Evolutionary conservation across 202 grass and related monocot genomes (phyloP).

Genomic region (Brachypodium distachyon): DNA sequence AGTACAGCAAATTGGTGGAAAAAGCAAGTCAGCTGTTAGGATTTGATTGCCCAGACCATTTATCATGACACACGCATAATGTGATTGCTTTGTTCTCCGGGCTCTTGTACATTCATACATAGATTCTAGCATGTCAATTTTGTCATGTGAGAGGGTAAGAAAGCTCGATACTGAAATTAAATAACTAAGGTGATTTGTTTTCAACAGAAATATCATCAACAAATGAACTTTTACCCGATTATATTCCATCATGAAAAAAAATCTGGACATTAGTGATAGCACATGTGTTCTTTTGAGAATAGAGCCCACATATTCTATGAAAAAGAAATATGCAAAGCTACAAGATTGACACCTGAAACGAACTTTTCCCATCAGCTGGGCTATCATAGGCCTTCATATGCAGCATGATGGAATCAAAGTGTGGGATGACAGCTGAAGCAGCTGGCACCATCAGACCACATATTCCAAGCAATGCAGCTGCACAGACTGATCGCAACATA

Average conservation of each 20-base stretch:
- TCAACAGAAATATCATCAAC: too few species aligned
- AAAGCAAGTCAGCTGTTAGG: neutral
- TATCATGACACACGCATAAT: neutral
- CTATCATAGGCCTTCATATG: constrained; percentile 98
- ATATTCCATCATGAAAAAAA: neutral
- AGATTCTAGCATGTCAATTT: neutral
- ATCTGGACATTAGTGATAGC: neutral
- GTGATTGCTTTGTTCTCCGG: neutral
- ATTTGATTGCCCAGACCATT: neutral
- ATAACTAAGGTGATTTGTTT: too few species aligned
- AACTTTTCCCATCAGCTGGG: constrained; percentile 93
- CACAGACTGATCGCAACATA: constrained; percentile 89
- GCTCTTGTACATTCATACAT: neutral
- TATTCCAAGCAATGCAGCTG: constrained; percentile 82
- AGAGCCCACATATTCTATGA: neutral
- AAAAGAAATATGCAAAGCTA: constrained; percentile 2
- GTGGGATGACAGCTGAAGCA: constrained; percentile 63
- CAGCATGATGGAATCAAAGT: constrained; percentile 92
- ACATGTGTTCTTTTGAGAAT: neutral
- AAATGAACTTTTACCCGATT: neutral
- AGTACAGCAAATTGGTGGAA: neutral
- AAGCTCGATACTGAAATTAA: neutral
- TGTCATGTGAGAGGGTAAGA: neutral
- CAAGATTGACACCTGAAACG: constrained; percentile 70
- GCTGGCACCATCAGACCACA: constrained; percentile 98